Conservation (phyloP, 1,284 basidiomycete species). For the Amylostereum chailletii region DNA sequence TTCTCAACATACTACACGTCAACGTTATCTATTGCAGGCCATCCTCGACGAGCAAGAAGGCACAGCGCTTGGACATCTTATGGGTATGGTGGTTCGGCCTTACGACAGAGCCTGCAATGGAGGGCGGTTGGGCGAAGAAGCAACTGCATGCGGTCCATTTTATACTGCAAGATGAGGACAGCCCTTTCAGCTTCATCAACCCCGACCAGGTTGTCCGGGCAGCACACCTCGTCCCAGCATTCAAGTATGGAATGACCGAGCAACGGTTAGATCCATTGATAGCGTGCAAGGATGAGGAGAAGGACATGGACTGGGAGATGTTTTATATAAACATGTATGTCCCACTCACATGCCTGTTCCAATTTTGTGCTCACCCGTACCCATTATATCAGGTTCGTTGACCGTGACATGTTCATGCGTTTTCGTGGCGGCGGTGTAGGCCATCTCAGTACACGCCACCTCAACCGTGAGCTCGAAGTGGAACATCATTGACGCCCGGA, state of each 20-base stretch:
- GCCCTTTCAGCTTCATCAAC: slow-evolving; percentile 19
- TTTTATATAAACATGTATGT: slow-evolving; percentile 12
- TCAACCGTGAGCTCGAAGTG: background rate
- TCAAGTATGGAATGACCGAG: slow-evolving; percentile 4
- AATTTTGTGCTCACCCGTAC: background rate
- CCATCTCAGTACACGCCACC: slow-evolving; percentile 4
- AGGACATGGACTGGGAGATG: background rate
- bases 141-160: slow-evolving; percentile 13
- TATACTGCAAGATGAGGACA: slow-evolving; percentile 2
- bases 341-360: background rate
- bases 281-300: slow-evolving; percentile 6
- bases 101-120: slow-evolving; percentile 17
- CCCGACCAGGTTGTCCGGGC: slow-evolving; percentile 14
- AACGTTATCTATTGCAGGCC: background rate
- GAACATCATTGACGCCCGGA: background rate
- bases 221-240: slow-evolving; percentile 17
- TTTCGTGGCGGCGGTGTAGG: slow-evolving; percentile 13
- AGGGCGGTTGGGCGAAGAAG: slow-evolving; percentile 10
- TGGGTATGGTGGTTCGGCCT: slow-evolving; percentile 19
- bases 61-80: slow-evolving; percentile 14
- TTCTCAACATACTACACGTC: slow-evolving; percentile 16
- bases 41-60: slow-evolving; percentile 21
- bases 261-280: background rate
- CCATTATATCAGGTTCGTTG: slow-evolving; percentile 9
- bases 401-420: slow-evolving; percentile 16